Evolutionary conservation across 306 rosid genomes (phyloP), one percentile per base, ranked within the genome.

Genomic region (Lupinus albus): DNA sequence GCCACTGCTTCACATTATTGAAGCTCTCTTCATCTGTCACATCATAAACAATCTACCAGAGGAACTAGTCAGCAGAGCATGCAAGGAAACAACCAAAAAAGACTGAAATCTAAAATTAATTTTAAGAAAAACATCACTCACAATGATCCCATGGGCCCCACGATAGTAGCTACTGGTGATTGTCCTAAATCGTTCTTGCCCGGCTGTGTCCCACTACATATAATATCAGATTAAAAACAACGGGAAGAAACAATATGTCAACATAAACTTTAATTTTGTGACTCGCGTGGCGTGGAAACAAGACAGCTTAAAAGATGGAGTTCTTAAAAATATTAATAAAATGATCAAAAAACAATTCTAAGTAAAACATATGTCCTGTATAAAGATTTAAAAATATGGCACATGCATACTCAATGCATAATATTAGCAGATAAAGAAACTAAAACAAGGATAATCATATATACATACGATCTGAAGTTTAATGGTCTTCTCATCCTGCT

Each of bases 91-190:
- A 44, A 17, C 17, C 14, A 58, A 9, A 44, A 30, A 11, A 25
- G 3, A 33, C 8, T 14, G 17, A 75, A 47, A 66, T 36, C 32
- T 38, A 44, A 28, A 75, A 65, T 17, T 28, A 15, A 11, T 51
- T 44, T 16, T 25, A 71, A 59, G 56, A 60, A 57, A 36, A 70
- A 6, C 15, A 73, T 10, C 79, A 77, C 85, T 30, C 71, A 81
- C 85, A 76, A 81, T 81, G 77, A 81, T 81, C 53, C 85, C 85
- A 73, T 81, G 85, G 32, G 85, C 85, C 30, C 85, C 85, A 11
- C 85, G 82, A 57, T 81, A 81, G 74, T 81, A 81, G 73, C 85
- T 81, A 62, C 85, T 81, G 74, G 85, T 81, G 74, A 81, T 81
- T 35, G 85, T 81, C 67, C 85, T 77, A 59, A 81, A 81, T 58